Conservation (phyloP, 768 basidiomycete species). For the Mycena haematopus region DNA sequence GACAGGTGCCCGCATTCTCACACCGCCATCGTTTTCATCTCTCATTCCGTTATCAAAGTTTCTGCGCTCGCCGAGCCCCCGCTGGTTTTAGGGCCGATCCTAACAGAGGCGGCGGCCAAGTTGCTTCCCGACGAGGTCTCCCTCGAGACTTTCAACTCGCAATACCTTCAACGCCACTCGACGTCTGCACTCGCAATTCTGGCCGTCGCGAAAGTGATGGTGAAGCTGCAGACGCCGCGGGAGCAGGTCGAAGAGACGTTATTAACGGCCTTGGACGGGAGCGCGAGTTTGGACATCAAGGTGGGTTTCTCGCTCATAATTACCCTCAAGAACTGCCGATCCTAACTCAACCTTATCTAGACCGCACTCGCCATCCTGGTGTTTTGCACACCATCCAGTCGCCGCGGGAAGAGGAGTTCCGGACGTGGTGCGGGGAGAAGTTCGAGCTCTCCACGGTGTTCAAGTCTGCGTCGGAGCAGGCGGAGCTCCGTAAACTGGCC, state of each 20-base stretch:
- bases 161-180: conserved; percentile 73
- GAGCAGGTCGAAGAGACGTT: conserved; percentile 68
- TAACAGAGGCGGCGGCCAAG: conserved; percentile 53
- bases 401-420: conserved; percentile 65
- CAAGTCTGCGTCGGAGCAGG: conserved; percentile 60
- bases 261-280: conserved; percentile 54
- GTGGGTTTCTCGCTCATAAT: conserved; percentile 40
- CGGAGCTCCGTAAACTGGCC: conserved; percentile 35
- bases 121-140: conserved; percentile 65
- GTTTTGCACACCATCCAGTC: conserved; percentile 61
- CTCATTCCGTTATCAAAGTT: conserved; percentile 44
- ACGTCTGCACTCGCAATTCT: conserved; percentile 59
- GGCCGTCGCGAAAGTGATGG: conserved; percentile 65
- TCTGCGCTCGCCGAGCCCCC: conserved; percentile 49
- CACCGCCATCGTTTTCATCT: background rate
- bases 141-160: conserved; percentile 72
- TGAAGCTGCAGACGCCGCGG: conserved; percentile 50
- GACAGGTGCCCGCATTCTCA: conserved; percentile 47
- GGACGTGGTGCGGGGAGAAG: conserved; percentile 53
- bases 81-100: conserved; percentile 54
- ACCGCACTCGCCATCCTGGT: conserved; percentile 54
- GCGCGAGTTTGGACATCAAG: conserved; percentile 51
- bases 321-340: background rate
- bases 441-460: conserved; percentile 75
- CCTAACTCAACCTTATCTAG: conserved; percentile 40